Evolutionary conservation across 148 eudicot species (phyloP), one percentile per base, ranked within the genome.

Genomic region (Rhododendron griersonianum): DNA sequence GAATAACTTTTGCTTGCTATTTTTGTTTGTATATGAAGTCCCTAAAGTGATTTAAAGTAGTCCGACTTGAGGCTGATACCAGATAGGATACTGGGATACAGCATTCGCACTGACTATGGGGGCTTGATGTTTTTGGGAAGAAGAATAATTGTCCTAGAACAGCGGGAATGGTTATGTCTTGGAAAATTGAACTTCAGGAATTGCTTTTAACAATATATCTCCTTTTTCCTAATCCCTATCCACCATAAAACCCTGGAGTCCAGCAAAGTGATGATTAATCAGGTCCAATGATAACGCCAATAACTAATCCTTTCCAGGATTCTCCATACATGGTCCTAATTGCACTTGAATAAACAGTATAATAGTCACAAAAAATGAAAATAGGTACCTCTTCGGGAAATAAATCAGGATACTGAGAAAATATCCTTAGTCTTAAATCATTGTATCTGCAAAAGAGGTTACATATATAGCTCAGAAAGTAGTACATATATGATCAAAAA

Each of bases 371-470:
- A 35, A 11, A 51, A 23, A 33, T 77, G 77, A 37, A 37, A 76
- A 45, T 59, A 77, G 85, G 75, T 93, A 96, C 99, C 91, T 93
- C 94, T 91, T 94, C 98, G 50, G 99, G 98, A 88, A 97, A 97
- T 87, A 97, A 87, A 90, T 95, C 93, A 83, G 99, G 98, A 86
- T 94, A 85, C 91, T 93, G 93, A 86, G 99, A 95, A 85, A 97
- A 97, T 81, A 97, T 97, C 92, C 98, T 92, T 53, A 89, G 92
- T 81, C 89, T 90, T 86, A 97, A 89, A 91, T 97, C 99, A 91
- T 93, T 91, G 91, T 92, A 97, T 86, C 99, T 97, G 95, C 92
- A 93, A 69, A 85, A 90, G 69, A 76, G 48, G 37, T 86, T 14
- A 77, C 28, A 69, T 80, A 8, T 25, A 50, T 6, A 7, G 37